Percentiles rank a stretch among this genome's conserved stretches.
Conservation (phyloP, 1,139 yeast genomes). For the Saccharomycopsis hybrid region DNA sequence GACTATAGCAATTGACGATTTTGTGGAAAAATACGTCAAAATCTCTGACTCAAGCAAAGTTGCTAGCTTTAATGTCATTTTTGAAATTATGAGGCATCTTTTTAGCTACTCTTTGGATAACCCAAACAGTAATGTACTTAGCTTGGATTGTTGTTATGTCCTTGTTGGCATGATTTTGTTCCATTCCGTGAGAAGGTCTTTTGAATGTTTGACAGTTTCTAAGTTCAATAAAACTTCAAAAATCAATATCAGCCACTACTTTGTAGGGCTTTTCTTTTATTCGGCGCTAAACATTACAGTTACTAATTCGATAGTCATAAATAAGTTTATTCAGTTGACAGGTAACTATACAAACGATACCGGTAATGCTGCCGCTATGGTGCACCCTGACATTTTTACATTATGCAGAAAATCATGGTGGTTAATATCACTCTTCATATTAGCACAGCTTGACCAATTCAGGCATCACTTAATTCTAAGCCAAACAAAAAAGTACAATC, state of each 20-base stretch:
- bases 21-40: too few species aligned
- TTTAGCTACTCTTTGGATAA: conserved; percentile 4
- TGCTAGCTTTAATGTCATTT: too few species aligned
- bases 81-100: not conserved
- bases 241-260: conserved; percentile 72
- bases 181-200: conserved; percentile 60
- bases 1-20: too few species aligned
- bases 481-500: conserved; percentile 53
- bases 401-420: conserved; percentile 21
- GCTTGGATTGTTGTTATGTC: conserved; percentile 21
- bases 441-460: conserved; percentile 51
- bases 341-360: too few species aligned
- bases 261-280: conserved; percentile 69
- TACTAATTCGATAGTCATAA: conserved; percentile 28
- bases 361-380: too few species aligned
- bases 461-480: conserved; percentile 57
- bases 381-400: conserved; percentile 16
- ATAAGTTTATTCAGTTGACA: conserved; percentile 2
- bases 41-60: too few species aligned
- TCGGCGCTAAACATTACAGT: conserved; percentile 32
- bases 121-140: conserved; percentile 20
- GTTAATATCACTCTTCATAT: conserved; percentile 31
- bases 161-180: conserved; percentile 31
- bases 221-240: conserved; percentile 43
- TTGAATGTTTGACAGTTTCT: conserved; percentile 52